phyloP scores from a whole-genome alignment of 2,329 filamentous ascomycete species.

The Emergomyces pasteurianus region DNA sequence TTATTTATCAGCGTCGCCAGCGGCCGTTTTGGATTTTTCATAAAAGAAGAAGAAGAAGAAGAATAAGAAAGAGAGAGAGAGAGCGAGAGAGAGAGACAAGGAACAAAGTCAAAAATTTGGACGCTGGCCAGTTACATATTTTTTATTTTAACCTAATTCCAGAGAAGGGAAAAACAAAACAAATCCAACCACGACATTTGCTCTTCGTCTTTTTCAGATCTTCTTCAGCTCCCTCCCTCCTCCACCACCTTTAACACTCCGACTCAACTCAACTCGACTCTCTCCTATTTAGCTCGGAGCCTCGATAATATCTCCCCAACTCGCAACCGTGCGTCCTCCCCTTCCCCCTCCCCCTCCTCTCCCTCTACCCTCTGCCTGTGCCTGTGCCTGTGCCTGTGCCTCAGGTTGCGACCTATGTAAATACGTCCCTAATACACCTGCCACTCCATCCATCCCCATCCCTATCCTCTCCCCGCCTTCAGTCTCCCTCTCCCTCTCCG shows the following conservation, averaged over 20 bases:
- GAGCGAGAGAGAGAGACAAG: not conserved
- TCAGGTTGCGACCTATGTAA: no score
- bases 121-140: not conserved
- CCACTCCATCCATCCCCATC: not conserved
- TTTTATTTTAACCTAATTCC: not conserved
- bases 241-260: not conserved
- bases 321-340: not conserved
- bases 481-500: not conserved
- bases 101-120: not conserved
- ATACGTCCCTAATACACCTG: not conserved
- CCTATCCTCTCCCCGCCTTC: not conserved
- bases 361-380: no score
- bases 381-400: no score
- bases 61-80: not conserved
- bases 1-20: no score
- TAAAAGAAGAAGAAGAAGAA: no score
- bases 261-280: not conserved
- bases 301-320: not conserved
- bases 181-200: not conserved
- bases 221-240: not conserved
- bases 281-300: not conserved
- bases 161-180: conserved; percentile 1
- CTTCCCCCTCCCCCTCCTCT: not conserved
- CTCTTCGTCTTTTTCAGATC: not conserved
- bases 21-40: no score